Base-by-base conservation (phyloP, 2,329 filamentous ascomycete genomes). In the Pseudopithomyces maydicus region DNA sequence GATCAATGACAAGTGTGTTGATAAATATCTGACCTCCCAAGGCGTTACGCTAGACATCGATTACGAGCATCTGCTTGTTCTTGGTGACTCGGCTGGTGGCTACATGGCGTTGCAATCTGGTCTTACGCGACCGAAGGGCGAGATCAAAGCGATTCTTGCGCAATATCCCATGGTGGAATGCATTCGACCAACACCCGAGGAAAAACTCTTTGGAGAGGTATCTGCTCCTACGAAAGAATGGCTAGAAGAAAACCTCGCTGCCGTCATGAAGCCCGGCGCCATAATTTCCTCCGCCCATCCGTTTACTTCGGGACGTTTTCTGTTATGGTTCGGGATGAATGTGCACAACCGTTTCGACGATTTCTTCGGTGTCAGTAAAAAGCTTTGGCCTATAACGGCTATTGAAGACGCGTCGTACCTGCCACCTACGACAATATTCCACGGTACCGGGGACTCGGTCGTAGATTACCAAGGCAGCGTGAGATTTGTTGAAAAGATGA, bases 1-100 rank as follows among this genome's bases (percentile, higher is more conserved):
- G 82, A 59, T 81, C 41, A 41, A 57, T 17, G 22, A 32, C 8
- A 61, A 54, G 14, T 49, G 55, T 1, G 29, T 68, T 12, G 15
- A 48, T 5, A 43, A 44, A 0, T 66, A 58, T 35, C 56, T 71
- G 23, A 19, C 50, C 7, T 61, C 63, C 26, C 53, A 56, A 17
- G 46, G 64, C 10, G 48, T 67, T 1, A 17, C 32, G 0, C 8
- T 70, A 1, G 55, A 63, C 0, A 56, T 69, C 0, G 73, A 78
- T 44, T 63, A 71, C 2, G 56, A 57, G 4, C 60, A 57, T 2
- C 17, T 77, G 0, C 56, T 78, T 0, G 73, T 74, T 0, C 61
- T 66, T 0, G 77, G 77, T 3, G 76, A 79, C n/a, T 73, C 67
- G 2, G 77, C 77, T 10, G 77, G 77, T 32, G 76, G 77, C 22